Conservation (phyloP, 2,329 filamentous ascomycete genomes). For the Scedosporium boydii region DNA sequence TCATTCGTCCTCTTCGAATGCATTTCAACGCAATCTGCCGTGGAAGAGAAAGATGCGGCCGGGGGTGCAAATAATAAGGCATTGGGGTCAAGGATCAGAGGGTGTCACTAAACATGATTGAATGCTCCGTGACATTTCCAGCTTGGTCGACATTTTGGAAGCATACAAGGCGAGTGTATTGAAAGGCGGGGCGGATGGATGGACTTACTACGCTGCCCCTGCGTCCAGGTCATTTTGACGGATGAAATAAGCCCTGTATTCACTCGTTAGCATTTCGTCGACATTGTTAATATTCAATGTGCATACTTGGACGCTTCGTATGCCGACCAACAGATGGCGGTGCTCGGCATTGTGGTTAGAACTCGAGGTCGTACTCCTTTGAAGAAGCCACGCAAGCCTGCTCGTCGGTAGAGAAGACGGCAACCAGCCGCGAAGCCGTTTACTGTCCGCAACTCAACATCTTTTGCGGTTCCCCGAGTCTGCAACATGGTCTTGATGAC, state of each 20-base stretch:
- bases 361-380: conserved; percentile 86
- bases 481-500: conserved; percentile 98
- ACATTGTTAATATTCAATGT: neutral
- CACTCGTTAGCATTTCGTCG: neutral
- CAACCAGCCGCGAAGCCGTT: conserved; percentile 73
- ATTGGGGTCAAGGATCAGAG: too few relatives aligned
- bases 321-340: conserved; percentile 95
- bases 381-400: conserved; percentile 82
- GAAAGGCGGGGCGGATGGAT: neutral
- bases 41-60: too few relatives aligned
- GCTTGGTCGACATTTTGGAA: too few relatives aligned
- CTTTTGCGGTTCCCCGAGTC: conserved; percentile 75
- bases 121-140: too few relatives aligned
- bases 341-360: conserved; percentile 95
- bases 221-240: conserved; percentile 33
- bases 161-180: neutral
- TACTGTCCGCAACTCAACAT: conserved; percentile 76
- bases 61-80: too few relatives aligned
- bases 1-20: too few relatives aligned
- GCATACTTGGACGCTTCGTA: conserved; percentile 61
- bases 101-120: too few relatives aligned
- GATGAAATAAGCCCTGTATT: conserved; percentile 50
- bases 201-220: neutral
- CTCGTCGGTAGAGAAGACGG: conserved; percentile 69
- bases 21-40: too few relatives aligned